These are phyloP conservation scores for Lipomyces orientalis DNA, from an alignment of 805 yeast genomes.

Conservation along the genomic window DNA sequence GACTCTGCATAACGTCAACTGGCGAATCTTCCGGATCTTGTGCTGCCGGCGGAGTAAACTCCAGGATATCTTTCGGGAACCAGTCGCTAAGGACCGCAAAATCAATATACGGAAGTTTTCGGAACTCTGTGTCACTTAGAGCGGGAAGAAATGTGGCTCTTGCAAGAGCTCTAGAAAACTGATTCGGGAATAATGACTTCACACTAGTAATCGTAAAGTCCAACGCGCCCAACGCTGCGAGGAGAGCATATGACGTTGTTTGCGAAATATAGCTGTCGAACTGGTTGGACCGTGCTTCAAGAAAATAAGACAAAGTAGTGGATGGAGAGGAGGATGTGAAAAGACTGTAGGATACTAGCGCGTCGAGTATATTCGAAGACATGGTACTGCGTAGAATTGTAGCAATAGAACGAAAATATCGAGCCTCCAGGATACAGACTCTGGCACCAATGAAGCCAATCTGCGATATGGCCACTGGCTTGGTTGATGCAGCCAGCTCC, in stretches of 20 bases:
- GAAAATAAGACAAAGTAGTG: conserved; percentile 18
- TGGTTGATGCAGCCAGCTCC: conserved; percentile 1
- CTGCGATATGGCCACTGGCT: not conserved
- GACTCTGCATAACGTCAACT: not conserved
- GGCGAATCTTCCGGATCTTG: conserved; percentile 1
- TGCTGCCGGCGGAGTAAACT: not conserved
- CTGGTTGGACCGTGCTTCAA: conserved; percentile 14
- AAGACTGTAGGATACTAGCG: conserved; percentile 21
- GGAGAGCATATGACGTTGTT: conserved; percentile 8
- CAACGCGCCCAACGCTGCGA: conserved; percentile 20
- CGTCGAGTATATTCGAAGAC: conserved; percentile 24
- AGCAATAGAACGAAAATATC: conserved; percentile 4
- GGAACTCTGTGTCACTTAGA: conserved; percentile 22
- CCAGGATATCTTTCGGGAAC: conserved; percentile 12
- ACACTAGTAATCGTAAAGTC: conserved; percentile 21
- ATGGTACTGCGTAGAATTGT: conserved; percentile 10
- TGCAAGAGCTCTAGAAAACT: conserved; percentile 17
- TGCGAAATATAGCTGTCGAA: conserved; percentile 1
- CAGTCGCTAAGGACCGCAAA: conserved; percentile 23
- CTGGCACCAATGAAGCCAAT: conserved; percentile 2
- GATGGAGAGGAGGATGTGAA: conserved; percentile 15
- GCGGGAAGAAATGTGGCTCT: conserved; percentile 22
- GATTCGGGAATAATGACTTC: conserved; percentile 26
- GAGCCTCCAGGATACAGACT: not conserved
- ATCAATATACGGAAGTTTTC: conserved; percentile 23